phyloP scores from a whole-genome alignment of 2,329 filamentous ascomycete species.

The Pseudogymnoascus sp. region DNA sequence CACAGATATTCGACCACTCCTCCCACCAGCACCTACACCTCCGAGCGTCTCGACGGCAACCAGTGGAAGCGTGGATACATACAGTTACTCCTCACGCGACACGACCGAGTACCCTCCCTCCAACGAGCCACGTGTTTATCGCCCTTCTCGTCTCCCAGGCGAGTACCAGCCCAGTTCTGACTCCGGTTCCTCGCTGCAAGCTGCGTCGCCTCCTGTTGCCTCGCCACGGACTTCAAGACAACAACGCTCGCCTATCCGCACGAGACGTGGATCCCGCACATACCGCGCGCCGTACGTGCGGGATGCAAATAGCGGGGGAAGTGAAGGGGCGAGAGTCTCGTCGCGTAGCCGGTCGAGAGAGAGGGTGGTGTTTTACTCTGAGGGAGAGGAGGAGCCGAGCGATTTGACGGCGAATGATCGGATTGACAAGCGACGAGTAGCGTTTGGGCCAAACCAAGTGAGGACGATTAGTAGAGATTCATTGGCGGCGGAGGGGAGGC shows the following conservation, averaged over 20 bases:
- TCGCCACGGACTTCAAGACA: not conserved
- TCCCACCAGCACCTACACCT: not conserved
- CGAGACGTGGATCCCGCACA: not conserved
- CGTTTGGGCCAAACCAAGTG: not conserved
- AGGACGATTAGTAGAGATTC: slow-evolving; percentile 5
- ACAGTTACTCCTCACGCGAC: slow-evolving; percentile 1
- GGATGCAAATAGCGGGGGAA: not conserved
- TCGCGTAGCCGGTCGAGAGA: slow-evolving; percentile 1
- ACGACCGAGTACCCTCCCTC: not conserved
- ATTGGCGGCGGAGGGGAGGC: not conserved
- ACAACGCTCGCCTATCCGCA: not conserved
- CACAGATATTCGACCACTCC: not conserved
- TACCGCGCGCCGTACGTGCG: not conserved
- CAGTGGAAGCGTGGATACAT: not conserved
- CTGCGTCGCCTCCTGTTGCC: not conserved
- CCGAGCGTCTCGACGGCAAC: not conserved
- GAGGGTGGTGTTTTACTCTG: not conserved
- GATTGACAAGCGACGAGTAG: slow-evolving; percentile 6
- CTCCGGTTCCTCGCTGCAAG: not conserved
- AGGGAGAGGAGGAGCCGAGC: not conserved
- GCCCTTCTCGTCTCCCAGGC: not conserved
- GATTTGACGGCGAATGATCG: slow-evolving; percentile 8
- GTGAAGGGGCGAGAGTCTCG: not conserved
- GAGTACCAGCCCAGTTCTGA: slow-evolving; percentile 1
- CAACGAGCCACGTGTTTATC: not conserved